A percentile compares a stretch with the other conserved stretches of the same genome.
These are phyloP conservation scores for Panicum miliaceum DNA, from an alignment of 176 grass and related monocot genomes.

Conservation along the genomic window DNA sequence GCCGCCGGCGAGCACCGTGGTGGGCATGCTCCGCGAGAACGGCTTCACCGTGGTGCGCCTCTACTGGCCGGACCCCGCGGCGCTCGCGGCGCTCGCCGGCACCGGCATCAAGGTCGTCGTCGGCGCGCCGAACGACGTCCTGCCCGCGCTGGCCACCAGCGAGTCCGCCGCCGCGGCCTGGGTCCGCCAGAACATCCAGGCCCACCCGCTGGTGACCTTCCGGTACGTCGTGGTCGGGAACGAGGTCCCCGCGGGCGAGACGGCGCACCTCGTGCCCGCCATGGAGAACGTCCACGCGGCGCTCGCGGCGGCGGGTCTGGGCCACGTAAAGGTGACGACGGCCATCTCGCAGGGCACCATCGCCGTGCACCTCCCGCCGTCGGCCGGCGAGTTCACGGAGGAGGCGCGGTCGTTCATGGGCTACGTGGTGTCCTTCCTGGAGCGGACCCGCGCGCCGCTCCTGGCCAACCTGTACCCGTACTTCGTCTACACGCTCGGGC, in stretches of 20 bases:
- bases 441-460: conserved; percentile 53
- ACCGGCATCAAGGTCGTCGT: conserved; percentile 53
- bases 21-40: conserved; percentile 55
- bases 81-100: conserved; percentile 53
- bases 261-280: conserved; percentile 57
- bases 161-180: conserved; percentile 38
- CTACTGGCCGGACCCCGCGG: conserved; percentile 45
- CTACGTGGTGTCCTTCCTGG: conserved; percentile 45
- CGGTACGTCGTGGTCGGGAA: conserved; percentile 76
- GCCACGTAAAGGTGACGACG: conserved; percentile 64
- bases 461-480: conserved; percentile 84
- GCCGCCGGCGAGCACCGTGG: conserved; percentile 49
- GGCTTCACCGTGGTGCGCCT: conserved; percentile 60
- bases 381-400: conserved; percentile 43
- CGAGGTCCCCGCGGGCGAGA: conserved; percentile 40
- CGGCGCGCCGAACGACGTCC: conserved; percentile 44
- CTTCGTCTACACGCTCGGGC: conserved; percentile 49
- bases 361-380: conserved; percentile 52
- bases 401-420: conserved; percentile 23
- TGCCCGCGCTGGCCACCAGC: conserved; percentile 45
- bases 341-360: conserved; percentile 40
- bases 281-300: conserved; percentile 64
- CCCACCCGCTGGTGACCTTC: conserved; percentile 51
- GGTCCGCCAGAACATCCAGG: conserved; percentile 57
- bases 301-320: conserved; percentile 38